Conservation (phyloP, 257 asterid genomes). For the Rubia yunnanensis region DNA sequence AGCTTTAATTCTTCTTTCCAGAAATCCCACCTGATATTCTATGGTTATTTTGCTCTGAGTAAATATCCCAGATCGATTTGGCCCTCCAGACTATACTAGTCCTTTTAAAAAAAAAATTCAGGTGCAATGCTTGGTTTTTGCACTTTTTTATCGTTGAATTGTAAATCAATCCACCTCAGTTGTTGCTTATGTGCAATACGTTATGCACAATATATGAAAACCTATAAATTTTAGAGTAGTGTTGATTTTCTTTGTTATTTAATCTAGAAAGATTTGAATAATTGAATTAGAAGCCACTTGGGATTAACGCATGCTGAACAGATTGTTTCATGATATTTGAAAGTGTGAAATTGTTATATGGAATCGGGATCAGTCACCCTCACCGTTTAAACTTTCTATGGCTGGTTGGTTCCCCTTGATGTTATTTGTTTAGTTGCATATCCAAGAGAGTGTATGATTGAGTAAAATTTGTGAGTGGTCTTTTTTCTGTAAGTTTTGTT, state of each 20-base stretch:
- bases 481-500: background rate
- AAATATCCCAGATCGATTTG: constrained; percentile 12
- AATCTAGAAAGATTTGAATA: background rate
- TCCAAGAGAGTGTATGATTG: background rate
- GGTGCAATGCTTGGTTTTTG: background rate
- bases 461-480: background rate
- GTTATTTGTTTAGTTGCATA: background rate
- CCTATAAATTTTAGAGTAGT: background rate
- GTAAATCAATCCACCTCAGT: too few relatives aligned
- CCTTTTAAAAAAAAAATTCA: too few relatives aligned
- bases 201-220: background rate
- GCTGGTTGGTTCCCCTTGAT: background rate
- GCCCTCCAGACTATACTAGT: too few relatives aligned
- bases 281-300: background rate
- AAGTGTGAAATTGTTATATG: background rate
- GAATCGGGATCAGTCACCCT: background rate
- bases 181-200: background rate
- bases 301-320: background rate
- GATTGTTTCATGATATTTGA: background rate
- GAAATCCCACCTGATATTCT: background rate
- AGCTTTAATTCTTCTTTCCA: background rate
- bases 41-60: background rate
- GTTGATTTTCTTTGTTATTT: background rate
- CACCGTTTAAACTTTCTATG: background rate
- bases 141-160: background rate